A percentile compares a stretch with the other conserved stretches of the same genome.
Evolutionary conservation across 2,329 filamentous ascomycete species (phyloP).

Genomic region (Sarocladium strictum): DNA sequence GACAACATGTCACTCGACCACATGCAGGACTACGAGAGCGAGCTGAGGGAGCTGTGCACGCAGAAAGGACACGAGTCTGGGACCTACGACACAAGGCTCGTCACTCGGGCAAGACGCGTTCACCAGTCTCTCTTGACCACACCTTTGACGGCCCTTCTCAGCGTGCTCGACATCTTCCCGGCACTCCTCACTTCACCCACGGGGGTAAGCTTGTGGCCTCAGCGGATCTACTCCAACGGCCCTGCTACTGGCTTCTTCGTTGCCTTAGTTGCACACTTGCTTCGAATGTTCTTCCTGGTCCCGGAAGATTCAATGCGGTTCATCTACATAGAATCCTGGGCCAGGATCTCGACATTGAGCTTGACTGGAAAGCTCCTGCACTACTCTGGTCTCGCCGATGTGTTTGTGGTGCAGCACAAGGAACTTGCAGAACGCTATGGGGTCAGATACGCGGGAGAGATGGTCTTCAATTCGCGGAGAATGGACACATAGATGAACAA

Average conservation of each 20-base stretch:
- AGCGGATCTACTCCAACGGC: conserved; percentile 75
- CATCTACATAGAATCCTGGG: conserved; percentile 90
- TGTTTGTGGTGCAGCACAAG: conserved; percentile 79
- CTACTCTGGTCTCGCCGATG: conserved; percentile 58
- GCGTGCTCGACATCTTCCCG: conserved; percentile 52
- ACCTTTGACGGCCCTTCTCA: conserved; percentile 60
- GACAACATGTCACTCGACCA: conserved; percentile 62
- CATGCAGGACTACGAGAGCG: conserved; percentile 51
- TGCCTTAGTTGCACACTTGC: conserved; percentile 39
- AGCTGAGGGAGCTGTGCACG: conserved; percentile 20
- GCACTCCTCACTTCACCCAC: conserved; percentile 40
- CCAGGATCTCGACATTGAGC: conserved; percentile 75
- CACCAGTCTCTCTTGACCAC: conserved; percentile 75
- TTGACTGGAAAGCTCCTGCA: conserved; percentile 75
- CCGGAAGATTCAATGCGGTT: conserved; percentile 58
- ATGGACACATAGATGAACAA: conserved; percentile 8
- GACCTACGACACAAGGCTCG: conserved; percentile 57
- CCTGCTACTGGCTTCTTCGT: conserved; percentile 83
- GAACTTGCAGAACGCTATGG: conserved; percentile 46
- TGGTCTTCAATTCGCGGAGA: conserved; percentile 33
- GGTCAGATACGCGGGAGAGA: conserved; percentile 29
- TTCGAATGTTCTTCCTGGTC: conserved; percentile 40
- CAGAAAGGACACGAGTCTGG: conserved; percentile 24
- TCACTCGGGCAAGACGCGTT: conserved; percentile 73
- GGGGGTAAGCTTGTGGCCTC: background rate